Evolutionary conservation across 331 rosid genomes (phyloP), one percentile per base, ranked within the genome.

Genomic region (Quercus tomentella): DNA sequence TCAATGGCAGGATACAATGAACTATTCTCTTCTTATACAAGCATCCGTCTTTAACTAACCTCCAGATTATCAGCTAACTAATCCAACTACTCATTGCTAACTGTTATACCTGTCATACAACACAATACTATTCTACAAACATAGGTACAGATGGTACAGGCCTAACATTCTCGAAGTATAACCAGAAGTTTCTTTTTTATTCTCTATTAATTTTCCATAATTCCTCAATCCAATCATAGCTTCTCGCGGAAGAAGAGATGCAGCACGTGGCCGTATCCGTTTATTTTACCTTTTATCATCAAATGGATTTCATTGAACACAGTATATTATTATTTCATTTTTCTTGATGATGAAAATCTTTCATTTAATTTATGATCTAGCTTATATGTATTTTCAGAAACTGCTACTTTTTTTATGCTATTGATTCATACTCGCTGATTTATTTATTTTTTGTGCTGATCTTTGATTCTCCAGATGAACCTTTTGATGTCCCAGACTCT

Each of bases 391-490:
- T 58, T 28, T 62, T 43, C 75, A 54, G 26, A 73, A 77, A 77
- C 22, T 61, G 31, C 18, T 56, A 60, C n/a, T 75, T 5, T 75
- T 5, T 17, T 60, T 35, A 9, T 71, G 55, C 60, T 3, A n/a
- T 56, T 54, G 63, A 71, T 25, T 76, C n/a, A 17, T 67, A 56
- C 35, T 15, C 73, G 6, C 60, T 69, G 8, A 74, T 69, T 55
- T 55, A 11, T 49, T 49, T 49, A 2, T 12, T 49, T 49, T 49
- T 49, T 49, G 15, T 49, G 56, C 35, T 57, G 77, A 62, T 78
- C 4, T 60, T 61, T 58, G 62, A 83, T 49, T 89, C 31, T 81
- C 45, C 86, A 89, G 92, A 68, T 81, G 96, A 83, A 72, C 77
- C 76, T 62, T 77, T 71, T 70, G 84, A 81, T 35, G 93, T 74